These are phyloP conservation scores for Pichia insulana DNA, from an alignment of 805 yeast species.

Conservation along the genomic window DNA sequence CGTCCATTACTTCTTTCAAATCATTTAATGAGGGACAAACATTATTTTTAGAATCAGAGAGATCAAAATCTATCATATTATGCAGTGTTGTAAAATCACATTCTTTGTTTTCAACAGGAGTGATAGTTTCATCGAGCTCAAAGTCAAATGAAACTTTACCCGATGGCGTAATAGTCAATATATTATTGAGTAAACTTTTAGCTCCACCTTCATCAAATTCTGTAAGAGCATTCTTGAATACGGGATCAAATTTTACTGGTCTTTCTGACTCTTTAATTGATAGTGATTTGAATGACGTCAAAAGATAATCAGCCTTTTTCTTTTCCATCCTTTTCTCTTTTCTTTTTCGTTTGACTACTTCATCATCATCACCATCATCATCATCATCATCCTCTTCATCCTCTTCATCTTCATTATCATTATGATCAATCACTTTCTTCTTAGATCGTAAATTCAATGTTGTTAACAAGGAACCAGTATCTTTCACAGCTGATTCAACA, in stretches of 20 bases:
- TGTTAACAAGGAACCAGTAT: constrained; percentile 67
- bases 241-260: constrained; percentile 44
- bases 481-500: constrained; percentile 85
- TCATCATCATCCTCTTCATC: constrained; percentile 16
- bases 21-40: constrained; percentile 7
- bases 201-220: constrained; percentile 61
- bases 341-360: constrained; percentile 11
- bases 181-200: constrained; percentile 41
- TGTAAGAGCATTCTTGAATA: constrained; percentile 47
- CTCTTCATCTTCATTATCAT: too few relatives aligned
- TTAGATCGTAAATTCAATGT: constrained; percentile 31
- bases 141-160: constrained; percentile 34
- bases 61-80: constrained; percentile 2
- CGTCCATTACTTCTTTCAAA: not conserved
- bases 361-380: constrained; percentile 9
- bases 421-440: constrained; percentile 16
- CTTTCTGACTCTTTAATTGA: constrained; percentile 31
- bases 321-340: constrained; percentile 4
- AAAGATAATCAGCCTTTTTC: constrained; percentile 9
- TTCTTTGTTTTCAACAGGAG: not conserved
- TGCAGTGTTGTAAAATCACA: not conserved
- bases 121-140: constrained; percentile 8
- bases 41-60: not conserved
- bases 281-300: constrained; percentile 1
- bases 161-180: constrained; percentile 36